Evolutionary conservation across 192 early-diverging fungal genomes (phyloP), one percentile per base, ranked within the genome.

Genomic region (Coemansia sp.): DNA sequence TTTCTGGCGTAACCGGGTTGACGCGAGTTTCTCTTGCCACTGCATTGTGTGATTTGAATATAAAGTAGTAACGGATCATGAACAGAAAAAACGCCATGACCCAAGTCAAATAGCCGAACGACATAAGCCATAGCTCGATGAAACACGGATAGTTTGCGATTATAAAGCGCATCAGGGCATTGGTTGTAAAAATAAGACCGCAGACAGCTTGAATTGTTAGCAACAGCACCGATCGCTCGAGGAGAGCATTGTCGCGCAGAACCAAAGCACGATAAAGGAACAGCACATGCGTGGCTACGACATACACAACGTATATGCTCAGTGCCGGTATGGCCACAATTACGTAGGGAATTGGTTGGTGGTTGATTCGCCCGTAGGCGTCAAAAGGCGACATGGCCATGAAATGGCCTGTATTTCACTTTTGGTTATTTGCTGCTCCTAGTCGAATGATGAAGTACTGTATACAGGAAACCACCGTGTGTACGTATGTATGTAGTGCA

Each of bases 1-100:
- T 77, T 18, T 77, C 69, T 12, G 69, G 68, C 3, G 68, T 71
- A 16, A 77, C 74, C 15, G 69, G 64, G 30, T 70, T 77, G 21
- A 71, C 58, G 2, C 74, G 68, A 8, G 57, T 52, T 56, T 77
- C 64, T 21, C 42, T 31, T 10, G 57, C 68, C 21, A 77, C 55
- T 3, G 20, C 46, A 10, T 61, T 40, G 16, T 77, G 68, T 6
- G 40, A 43, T 9, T 65, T 60, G 8, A 49, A 42, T 20, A 61
- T 16, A 4, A 70, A 56, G 16, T 71, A 77, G 61, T 67, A 68
- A 9, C 69, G 74, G 15, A 63, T 7, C 69, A 77, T 71, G 52
- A 51, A 77, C 16, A 77, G 29, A 7, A 71, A 20, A 35, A 67
- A 71, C 13, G 53, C 46, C 4, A 57, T 12, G 2, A 52, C 40